phyloP scores from a whole-genome alignment of 2,329 filamentous ascomycete genomes.

The Cercospora sp. region DNA sequence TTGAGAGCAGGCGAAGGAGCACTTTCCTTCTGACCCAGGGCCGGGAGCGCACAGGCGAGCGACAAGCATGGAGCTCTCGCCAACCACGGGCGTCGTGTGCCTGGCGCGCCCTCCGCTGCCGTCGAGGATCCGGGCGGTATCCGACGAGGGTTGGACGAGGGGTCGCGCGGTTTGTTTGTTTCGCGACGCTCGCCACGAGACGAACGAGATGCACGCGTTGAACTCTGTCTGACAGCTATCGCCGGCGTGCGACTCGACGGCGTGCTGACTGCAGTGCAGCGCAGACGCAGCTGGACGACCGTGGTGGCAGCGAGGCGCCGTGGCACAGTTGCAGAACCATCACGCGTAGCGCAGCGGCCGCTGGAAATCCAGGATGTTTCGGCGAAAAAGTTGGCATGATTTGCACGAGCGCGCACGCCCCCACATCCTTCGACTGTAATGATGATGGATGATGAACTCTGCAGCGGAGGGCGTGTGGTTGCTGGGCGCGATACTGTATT shows the following conservation, averaged over 20 bases:
- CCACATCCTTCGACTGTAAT: not conserved
- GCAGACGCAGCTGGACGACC: not conserved
- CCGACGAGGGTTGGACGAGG: not conserved
- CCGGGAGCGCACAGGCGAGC: not conserved
- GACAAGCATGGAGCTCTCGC: not conserved
- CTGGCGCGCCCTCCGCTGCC: not conserved
- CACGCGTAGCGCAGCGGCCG: not conserved
- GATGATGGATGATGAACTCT: not conserved
- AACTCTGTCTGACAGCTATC: not conserved
- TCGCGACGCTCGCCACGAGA: not conserved
- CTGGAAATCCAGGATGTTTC: not conserved
- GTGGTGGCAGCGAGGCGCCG: not conserved
- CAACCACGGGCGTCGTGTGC: not conserved
- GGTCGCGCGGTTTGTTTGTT: not conserved
- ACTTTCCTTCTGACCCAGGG: not conserved
- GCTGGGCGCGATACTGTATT: not conserved
- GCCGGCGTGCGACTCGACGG: not conserved
- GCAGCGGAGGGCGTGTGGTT: not conserved
- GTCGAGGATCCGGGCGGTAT: not conserved
- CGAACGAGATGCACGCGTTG: not conserved
- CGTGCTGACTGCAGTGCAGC: not conserved
- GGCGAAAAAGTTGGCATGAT: not conserved
- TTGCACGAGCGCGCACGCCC: not conserved
- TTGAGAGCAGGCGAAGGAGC: not conserved
- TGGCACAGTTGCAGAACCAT: not conserved